These are phyloP conservation scores for Petasospora fabianii DNA, from an alignment of 1,139 yeast genomes.

Conservation along the genomic window DNA sequence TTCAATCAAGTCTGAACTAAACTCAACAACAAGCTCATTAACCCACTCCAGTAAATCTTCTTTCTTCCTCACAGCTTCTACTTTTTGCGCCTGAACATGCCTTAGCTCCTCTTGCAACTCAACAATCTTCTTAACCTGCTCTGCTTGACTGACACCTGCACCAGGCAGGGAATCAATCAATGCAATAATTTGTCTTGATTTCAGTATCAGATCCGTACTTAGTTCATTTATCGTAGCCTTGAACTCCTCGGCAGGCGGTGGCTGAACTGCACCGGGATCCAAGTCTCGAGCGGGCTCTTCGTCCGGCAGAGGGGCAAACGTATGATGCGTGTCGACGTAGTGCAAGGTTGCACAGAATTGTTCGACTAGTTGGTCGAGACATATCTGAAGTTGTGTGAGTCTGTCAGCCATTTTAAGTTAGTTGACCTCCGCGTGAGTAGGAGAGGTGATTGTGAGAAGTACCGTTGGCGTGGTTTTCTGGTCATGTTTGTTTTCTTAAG, in stretches of 20 bases:
- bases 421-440: too few species aligned
- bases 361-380: conserved; percentile 86
- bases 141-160: conserved; percentile 76
- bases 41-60: conserved; percentile 63
- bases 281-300: conserved; percentile 55
- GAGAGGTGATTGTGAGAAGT: too few species aligned
- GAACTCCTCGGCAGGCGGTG: conserved; percentile 35
- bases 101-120: conserved; percentile 62
- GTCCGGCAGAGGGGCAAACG: conserved; percentile 40
- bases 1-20: conserved; percentile 22
- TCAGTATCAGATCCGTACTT: conserved; percentile 77
- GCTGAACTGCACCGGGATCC: conserved; percentile 36
- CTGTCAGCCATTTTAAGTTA: conserved; percentile 65
- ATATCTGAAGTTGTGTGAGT: conserved; percentile 85
- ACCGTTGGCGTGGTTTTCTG: neutral
- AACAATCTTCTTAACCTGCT: conserved; percentile 64
- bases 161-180: conserved; percentile 91
- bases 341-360: conserved; percentile 90
- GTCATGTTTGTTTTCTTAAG: neutral
- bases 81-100: conserved; percentile 57
- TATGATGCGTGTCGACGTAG: conserved; percentile 74
- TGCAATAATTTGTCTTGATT: conserved; percentile 81
- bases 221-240: conserved; percentile 63
- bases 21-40: conserved; percentile 53
- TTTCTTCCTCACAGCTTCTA: conserved; percentile 58